A percentile compares a stretch with the other conserved stretches of the same genome.
These are phyloP conservation scores for Debaryomyces coudertii DNA, from an alignment of 1,139 yeast genomes.

Conservation along the genomic window DNA sequence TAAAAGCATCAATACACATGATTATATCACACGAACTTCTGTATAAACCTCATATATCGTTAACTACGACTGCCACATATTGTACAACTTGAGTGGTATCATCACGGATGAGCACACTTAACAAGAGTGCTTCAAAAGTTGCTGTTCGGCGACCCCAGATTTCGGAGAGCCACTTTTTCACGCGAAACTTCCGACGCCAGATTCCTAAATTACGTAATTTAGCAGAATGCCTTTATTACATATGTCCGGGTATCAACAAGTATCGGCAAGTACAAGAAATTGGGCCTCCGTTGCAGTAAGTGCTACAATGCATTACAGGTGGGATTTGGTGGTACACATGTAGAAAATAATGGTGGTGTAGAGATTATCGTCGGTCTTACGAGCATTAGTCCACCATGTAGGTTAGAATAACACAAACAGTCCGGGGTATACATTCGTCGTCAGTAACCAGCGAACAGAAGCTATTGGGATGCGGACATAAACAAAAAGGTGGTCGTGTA, in stretches of 20 bases:
- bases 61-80: no score
- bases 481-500: not conserved
- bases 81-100: not conserved
- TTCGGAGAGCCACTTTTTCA: conserved; percentile 15
- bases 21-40: not conserved
- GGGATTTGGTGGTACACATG: not conserved
- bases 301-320: not conserved
- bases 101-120: not conserved
- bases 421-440: not conserved
- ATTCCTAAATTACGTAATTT: conserved; percentile 4
- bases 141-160: conserved; percentile 16
- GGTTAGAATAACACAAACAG: not conserved
- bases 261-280: conserved; percentile 3
- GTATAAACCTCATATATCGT: not conserved
- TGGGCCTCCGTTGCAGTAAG: not conserved
- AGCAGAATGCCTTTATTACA: not conserved
- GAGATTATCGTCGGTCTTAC: not conserved
- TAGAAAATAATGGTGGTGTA: not conserved
- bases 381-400: not conserved
- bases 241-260: conserved; percentile 1
- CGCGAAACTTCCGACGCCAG: conserved; percentile 7
- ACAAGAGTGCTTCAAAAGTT: not conserved
- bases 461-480: not conserved
- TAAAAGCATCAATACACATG: not conserved
- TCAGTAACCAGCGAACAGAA: not conserved